These are phyloP conservation scores for Rubus idaeus DNA, from an alignment of 306 rosid genomes.

Conservation along the genomic window DNA sequence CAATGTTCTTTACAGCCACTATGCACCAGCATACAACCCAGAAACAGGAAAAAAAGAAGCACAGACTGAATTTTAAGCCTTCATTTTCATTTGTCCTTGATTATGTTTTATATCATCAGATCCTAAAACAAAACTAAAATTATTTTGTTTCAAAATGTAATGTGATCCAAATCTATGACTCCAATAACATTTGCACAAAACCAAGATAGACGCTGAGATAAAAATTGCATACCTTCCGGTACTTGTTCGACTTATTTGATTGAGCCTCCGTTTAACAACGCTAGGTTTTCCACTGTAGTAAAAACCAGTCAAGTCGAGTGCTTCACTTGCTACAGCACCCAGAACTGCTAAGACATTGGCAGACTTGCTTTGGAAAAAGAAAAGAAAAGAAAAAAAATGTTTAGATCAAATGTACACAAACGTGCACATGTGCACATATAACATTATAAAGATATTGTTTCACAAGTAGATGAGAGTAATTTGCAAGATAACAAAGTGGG, in stretches of 20 bases:
- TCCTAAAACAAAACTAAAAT: background rate
- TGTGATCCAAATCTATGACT: background rate
- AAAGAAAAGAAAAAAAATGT: conserved; percentile 27
- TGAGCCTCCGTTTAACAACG: conserved; percentile 51
- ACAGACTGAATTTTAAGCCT: background rate
- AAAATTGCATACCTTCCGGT: conserved; percentile 52
- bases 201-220: background rate
- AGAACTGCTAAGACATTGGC: conserved; percentile 94
- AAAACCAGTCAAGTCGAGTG: conserved; percentile 84
- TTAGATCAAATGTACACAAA: conserved; percentile 23
- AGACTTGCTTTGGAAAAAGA: conserved; percentile 71
- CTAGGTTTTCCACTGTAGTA: conserved; percentile 86
- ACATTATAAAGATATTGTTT: background rate
- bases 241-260: conserved; percentile 63
- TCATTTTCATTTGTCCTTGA: background rate
- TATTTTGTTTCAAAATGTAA: background rate
- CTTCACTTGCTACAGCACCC: conserved; percentile 90
- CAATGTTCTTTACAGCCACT: background rate
- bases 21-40: background rate
- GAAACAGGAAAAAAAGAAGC: background rate
- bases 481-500: background rate
- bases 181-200: background rate
- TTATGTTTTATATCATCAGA: background rate
- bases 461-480: background rate
- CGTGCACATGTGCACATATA: background rate